Percentiles rank a stretch among this genome's conserved stretches.
Evolutionary conservation across 331 rosid species (phyloP).

Genomic region (Saraca asoca): DNA sequence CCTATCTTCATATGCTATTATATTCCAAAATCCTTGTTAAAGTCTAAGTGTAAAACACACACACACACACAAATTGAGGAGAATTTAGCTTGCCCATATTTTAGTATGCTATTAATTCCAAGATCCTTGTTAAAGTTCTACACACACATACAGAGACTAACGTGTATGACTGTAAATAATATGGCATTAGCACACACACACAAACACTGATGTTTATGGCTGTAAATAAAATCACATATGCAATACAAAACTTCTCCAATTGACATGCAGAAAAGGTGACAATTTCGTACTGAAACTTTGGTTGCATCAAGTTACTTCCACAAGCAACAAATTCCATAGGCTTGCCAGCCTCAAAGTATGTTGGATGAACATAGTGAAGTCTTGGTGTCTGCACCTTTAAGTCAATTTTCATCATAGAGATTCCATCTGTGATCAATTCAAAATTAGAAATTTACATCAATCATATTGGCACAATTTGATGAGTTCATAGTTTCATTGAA

Average conservation of each 20-base stretch:
- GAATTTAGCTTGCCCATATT: no score
- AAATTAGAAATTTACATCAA: conserved; percentile 16
- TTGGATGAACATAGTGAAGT: conserved; percentile 90
- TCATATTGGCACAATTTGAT: neutral
- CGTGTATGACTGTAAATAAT: no score
- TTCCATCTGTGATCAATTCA: conserved; percentile 58
- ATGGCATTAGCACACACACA: neutral
- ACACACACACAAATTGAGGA: no score
- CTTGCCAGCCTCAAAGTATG: conserved; percentile 91
- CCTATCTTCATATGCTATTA: no score
- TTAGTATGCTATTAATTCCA: no score
- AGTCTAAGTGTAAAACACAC: no score
- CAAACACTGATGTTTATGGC: neutral
- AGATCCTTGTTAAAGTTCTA: no score
- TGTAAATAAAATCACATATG: neutral
- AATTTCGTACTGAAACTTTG: conserved; percentile 72
- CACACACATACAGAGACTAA: no score
- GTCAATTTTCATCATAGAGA: conserved; percentile 57
- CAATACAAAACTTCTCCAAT: neutral
- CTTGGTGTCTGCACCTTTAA: conserved; percentile 65
- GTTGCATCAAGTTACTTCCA: conserved; percentile 83
- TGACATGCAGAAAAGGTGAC: conserved; percentile 24
- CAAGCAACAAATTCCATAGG: conserved; percentile 94
- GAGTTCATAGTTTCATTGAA: conserved; percentile 1
- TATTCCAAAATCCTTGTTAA: no score